Evolutionary conservation across 306 rosid genomes (phyloP), one percentile per base, ranked within the genome.

Genomic region (Casuarina cunninghamiana): DNA sequence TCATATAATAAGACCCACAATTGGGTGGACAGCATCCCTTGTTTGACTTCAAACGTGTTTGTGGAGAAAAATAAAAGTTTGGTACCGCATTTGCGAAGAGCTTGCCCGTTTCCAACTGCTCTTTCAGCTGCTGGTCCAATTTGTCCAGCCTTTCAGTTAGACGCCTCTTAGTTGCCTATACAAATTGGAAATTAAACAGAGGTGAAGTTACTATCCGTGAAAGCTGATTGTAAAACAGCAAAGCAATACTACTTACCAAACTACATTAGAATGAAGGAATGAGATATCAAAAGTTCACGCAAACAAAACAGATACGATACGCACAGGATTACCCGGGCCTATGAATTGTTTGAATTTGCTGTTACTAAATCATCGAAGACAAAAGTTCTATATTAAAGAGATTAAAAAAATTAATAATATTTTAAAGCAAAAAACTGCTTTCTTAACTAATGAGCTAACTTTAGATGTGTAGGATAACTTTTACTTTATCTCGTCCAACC

Each of bases 71-170:
- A 75, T 42, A 48, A 55, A 53, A 55, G 78, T 67, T 76, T 38
- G 89, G 76, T 89, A 91, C 98, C 67, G 88, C 88, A 81, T 81
- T 72, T 66, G 91, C 86, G 48, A 91, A 88, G 46, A 74, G 89
- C 77, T 87, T 84, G 78, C 86, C 60, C 43, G 86, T 78, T 77
- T 85, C 91, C 73, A 84, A 87, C 53, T 91, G 86, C 83, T 84
- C 93, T 60, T 93, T 93, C 82, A 91, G n/a, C 87, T 87, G 85
- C 86, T 78, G 79, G 85, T 87, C 91, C 85, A 93, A 80, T 69
- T 78, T 82, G 77, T 91, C 97, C 76, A 93, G 83, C 86, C 84
- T 91, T 84, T 76, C 84, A 10, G 88, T 83, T 77, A 91, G 88
- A 77, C 91, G 89, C 78, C 83, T 87, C 84, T 82, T 93, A 19